Evolutionary conservation across 2,329 filamentous ascomycete genomes (phyloP), one percentile per base, ranked within the genome.

Genomic region (Fusarium marasasianum): DNA sequence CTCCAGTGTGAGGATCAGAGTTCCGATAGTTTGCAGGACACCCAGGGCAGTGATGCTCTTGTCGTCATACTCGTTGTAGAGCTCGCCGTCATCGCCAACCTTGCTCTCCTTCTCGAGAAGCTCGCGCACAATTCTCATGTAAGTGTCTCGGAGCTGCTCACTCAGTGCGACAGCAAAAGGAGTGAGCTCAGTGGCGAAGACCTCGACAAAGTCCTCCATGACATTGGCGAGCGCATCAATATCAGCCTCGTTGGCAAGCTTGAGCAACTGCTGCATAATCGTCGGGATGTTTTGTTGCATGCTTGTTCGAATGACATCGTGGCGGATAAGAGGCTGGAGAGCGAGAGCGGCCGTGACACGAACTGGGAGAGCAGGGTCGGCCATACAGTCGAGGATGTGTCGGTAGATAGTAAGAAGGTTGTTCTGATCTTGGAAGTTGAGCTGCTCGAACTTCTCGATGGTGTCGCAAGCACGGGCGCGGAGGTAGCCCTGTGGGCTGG

Each of bases 201-300:
- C 95, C 83, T 99, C 96, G 51, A 99, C 96, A 80, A 99, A 99
- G 80, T 99, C 96, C 83, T 99, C 96, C 96, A 99, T 99, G 44
- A 99, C 96, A 79, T 98, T 98, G 29, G 96, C 96, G 45, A 99
- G 87, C 10, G 96, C 95, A 82, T 99, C 96, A 54, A 99, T 96
- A 80, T 99, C 96, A 66, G 97, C 96, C 84, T 99, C 96, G 80
- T 99, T 99, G 35, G 96, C 96, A 65, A 99, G 87, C 85, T 98
- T 98, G 62, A 99, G 88, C 20, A 99, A 89, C 83, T 99, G 96
- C 84, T 98, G 97, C 96, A 99, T 99, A 79, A 99, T 98, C 79
- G 97, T 97, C 22, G 96, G 95, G 76, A 99, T 99, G 82, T 95
- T 98, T 80, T 95, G 91, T 84, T 98, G 95, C 96, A 99, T 98